Percentiles rank a stretch among this genome's conserved stretches.
Evolutionary conservation across 1,284 basidiomycete species (phyloP).

Genomic region (Flammula alnicola): DNA sequence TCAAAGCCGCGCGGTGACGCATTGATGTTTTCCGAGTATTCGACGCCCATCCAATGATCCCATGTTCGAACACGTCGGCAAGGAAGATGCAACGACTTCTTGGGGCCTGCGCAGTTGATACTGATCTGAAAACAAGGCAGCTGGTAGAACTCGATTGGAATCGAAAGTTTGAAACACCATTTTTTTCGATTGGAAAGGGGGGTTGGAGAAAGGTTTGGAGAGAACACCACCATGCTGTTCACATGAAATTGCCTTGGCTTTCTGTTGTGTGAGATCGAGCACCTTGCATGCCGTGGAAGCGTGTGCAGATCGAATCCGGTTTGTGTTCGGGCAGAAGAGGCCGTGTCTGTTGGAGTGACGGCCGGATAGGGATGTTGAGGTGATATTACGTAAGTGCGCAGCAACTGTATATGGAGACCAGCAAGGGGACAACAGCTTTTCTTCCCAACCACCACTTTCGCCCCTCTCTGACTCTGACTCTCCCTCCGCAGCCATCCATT

Average conservation of each 20-base stretch:
- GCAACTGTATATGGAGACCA: conserved; percentile 33
- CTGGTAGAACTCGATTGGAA: neutral
- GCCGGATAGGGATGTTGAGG: conserved; percentile 16
- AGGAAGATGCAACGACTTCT: too few relatives aligned
- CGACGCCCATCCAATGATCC: neutral
- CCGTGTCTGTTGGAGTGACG: conserved; percentile 1
- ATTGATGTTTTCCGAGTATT: neutral
- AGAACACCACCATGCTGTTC: too few relatives aligned
- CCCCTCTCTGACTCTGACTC: conserved; percentile 27
- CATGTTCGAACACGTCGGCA: conserved; percentile 1
- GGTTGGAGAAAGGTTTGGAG: too few relatives aligned
- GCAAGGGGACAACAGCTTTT: conserved; percentile 21
- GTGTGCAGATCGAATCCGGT: too few relatives aligned
- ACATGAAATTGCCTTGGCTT: too few relatives aligned
- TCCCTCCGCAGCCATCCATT: conserved; percentile 29
- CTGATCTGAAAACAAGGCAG: neutral
- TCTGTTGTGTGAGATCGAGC: too few relatives aligned
- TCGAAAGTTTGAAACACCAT: too few relatives aligned
- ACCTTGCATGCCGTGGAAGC: too few relatives aligned
- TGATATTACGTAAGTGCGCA: conserved; percentile 40
- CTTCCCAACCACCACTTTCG: conserved; percentile 34
- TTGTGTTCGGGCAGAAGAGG: neutral
- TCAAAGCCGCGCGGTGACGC: too few relatives aligned
- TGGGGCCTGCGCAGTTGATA: conserved; percentile 1
- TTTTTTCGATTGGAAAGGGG: too few relatives aligned